A percentile compares a stretch with the other conserved stretches of the same genome.
These are phyloP conservation scores for Terfezia claveryi DNA, from an alignment of 495 filamentous ascomycete species.

Conservation along the genomic window DNA sequence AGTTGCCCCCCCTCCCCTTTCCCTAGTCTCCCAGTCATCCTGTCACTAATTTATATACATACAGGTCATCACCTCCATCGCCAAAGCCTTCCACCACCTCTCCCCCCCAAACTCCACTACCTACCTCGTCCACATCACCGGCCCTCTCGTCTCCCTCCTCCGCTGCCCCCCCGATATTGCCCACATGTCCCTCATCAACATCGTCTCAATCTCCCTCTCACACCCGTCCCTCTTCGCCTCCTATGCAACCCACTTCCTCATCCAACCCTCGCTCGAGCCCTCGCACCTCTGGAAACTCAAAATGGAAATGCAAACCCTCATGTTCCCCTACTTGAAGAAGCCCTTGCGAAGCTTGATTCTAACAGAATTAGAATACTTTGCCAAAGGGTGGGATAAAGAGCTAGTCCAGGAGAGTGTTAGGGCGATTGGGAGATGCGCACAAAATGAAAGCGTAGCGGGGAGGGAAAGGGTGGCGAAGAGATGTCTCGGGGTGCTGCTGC, in stretches of 20 bases:
- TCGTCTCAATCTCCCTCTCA: constrained; percentile 63
- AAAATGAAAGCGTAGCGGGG: constrained; percentile 39
- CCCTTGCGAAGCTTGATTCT: constrained; percentile 68
- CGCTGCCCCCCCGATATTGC: constrained; percentile 69
- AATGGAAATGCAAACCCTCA: constrained; percentile 66
- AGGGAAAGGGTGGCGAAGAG: constrained; percentile 27
- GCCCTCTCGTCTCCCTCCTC: constrained; percentile 65
- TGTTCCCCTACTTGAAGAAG: constrained; percentile 60
- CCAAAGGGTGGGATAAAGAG: constrained; percentile 47
- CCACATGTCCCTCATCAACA: constrained; percentile 75
- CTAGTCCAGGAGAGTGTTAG: constrained; percentile 72
- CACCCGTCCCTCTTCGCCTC: constrained; percentile 55
- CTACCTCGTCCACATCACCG: constrained; percentile 47
- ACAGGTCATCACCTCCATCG: constrained; percentile 56
- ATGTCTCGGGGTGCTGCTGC: constrained; percentile 60
- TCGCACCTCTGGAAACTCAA: constrained; percentile 72
- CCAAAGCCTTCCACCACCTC: constrained; percentile 62
- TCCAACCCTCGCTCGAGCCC: constrained; percentile 51
- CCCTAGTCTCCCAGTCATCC: neutral
- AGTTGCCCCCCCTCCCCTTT: neutral
- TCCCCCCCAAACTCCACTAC: constrained; percentile 34
- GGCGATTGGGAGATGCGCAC: constrained; percentile 82
- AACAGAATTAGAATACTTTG: constrained; percentile 82
- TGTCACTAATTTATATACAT: neutral
- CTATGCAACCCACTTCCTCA: constrained; percentile 69